Base-by-base conservation (phyloP, 23 red algal genomes). In the Chondrus crispus region DNA sequence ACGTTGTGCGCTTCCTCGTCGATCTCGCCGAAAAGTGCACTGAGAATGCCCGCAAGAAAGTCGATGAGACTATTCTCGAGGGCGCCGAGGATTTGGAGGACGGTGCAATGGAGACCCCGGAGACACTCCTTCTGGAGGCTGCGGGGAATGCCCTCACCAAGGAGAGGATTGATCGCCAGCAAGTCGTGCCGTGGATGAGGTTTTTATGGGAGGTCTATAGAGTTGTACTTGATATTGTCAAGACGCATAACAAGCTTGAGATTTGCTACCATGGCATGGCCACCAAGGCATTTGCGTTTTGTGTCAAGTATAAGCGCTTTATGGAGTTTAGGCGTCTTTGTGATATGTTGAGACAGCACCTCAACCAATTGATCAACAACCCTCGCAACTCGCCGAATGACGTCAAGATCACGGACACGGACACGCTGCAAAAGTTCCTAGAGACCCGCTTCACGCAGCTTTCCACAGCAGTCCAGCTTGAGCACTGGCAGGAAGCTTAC, bases 201-300 rank as follows among this genome's bases (percentile, higher is more conserved):
- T 99, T 99, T 68, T 43, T 95, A 42, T 99, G 97, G 97, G 97
- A 99, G 49, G 91, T 99, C 40, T 99, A 92, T 74, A 90, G 97
- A 22, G 92, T 90, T 12, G 82, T 90, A 28, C 79, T 99, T 68
- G 97, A 99, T 73, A 99, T 99, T 80, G 84, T 96, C 38, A 99
- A 99, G 81, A 82, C 85, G 50, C 90, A 94, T 47, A 74, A 85
- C 26, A 94, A 94, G 58, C 88, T 99, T 42, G 97, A 99, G 91
- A 66, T 80, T 44, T 92, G 91, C 51, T 99, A 99, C 77, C 81
- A 99, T 64, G 94, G 91, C 28, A 95, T 99, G 80, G 94, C 97
- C 1, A 74, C 69, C 42, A 93, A 90, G 26, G 97, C 97, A 5
- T 96, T 99, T 62, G 72, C 47, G 19, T 99, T 99, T 88, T 95